phyloP scores from a whole-genome alignment of 768 basidiomycete genomes.

The Lentinus brumalis region DNA sequence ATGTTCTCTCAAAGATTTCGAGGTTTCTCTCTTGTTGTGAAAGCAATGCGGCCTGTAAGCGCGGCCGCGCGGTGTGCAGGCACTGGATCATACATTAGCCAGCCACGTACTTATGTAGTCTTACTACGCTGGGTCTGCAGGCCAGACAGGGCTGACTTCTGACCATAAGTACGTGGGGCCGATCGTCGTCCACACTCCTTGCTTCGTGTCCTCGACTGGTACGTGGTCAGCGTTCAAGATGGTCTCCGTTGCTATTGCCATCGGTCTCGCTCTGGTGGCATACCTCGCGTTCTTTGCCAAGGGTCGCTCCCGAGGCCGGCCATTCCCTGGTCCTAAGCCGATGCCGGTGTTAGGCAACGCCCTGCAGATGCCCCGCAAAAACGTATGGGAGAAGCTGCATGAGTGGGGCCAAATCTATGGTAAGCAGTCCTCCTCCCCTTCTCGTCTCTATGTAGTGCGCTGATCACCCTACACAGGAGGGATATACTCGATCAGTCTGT shows the following conservation, averaged over 20 bases:
- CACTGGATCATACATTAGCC: no score
- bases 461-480: neutral
- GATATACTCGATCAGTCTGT: constrained; percentile 25
- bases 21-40: no score
- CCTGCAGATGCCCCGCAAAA: constrained; percentile 4
- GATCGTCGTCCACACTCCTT: no score
- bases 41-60: no score
- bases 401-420: constrained; percentile 8
- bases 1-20: no score
- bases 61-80: no score
- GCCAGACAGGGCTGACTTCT: no score
- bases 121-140: no score
- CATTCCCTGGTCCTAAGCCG: constrained; percentile 5
- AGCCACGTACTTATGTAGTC: no score
- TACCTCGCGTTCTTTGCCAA: neutral
- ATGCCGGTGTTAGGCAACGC: constrained; percentile 5
- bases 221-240: neutral
- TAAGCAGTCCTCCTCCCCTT: neutral
- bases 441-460: neutral
- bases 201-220: no score
- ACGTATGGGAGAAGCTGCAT: constrained; percentile 11
- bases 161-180: no score
- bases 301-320: neutral
- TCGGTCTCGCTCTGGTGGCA: neutral
- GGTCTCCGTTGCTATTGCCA: neutral